Conservation (phyloP, 306 rosid genomes). For the Fagus crenata region DNA sequence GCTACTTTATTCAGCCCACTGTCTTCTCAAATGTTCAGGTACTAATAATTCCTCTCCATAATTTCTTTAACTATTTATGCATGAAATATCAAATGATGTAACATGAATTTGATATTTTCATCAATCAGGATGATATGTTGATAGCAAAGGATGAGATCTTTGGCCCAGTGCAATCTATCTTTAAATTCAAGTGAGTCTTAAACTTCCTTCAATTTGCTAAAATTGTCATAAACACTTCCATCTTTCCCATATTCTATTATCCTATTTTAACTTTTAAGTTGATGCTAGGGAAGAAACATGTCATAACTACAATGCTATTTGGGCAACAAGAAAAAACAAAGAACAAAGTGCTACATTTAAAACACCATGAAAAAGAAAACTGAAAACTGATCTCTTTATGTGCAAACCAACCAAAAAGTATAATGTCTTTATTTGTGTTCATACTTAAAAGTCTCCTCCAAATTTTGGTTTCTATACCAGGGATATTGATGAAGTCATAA, state of each 20-base stretch:
- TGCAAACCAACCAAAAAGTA: not conserved
- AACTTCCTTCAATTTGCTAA: not conserved
- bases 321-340: not conserved
- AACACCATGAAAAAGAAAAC: not conserved
- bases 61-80: constrained; percentile 4
- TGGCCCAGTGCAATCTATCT: constrained; percentile 87
- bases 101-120: constrained; percentile 24
- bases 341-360: not conserved
- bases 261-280: not conserved
- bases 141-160: constrained; percentile 95
- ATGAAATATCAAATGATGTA: not conserved
- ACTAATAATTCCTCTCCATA: constrained; percentile 9
- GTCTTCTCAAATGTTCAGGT: constrained; percentile 96
- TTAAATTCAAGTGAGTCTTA: constrained; percentile 81
- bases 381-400: not conserved
- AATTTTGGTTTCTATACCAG: constrained; percentile 27
- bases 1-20: constrained; percentile 86
- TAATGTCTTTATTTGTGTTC: not conserved
- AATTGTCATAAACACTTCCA: not conserved
- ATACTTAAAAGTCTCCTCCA: not conserved
- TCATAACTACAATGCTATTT: not conserved
- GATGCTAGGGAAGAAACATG: not conserved
- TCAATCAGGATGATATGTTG: constrained; percentile 75
- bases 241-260: not conserved
- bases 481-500: constrained; percentile 67